Percentiles rank a stretch among this genome's conserved stretches.
phyloP scores from a whole-genome alignment of 1,284 basidiomycete species.

The Cystobasidium pallidum region DNA sequence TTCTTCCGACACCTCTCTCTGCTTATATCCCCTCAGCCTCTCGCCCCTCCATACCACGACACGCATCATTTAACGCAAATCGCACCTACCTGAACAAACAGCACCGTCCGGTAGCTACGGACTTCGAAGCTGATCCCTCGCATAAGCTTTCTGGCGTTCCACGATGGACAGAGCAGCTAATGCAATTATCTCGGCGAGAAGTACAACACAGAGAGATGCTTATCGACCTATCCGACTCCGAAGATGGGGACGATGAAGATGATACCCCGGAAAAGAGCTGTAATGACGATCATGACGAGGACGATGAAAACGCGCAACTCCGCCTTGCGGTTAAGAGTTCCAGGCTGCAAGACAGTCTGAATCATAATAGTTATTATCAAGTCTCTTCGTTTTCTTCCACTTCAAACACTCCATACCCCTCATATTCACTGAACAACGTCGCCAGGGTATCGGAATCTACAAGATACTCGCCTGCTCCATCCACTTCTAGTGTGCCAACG shows the following conservation, averaged over 20 bases:
- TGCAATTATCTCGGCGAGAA: background rate
- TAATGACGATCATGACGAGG: background rate
- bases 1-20: background rate
- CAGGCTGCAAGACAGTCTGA: background rate
- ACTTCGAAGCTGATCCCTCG: slow-evolving; percentile 41
- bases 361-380: slow-evolving; percentile 7
- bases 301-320: background rate
- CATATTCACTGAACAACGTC: background rate
- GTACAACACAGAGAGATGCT: slow-evolving; percentile 1
- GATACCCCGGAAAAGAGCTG: background rate
- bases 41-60: background rate
- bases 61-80: background rate
- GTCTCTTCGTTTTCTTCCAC: background rate
- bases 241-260: slow-evolving; percentile 24
- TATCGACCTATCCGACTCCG: slow-evolving; percentile 42
- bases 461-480: background rate
- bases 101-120: slow-evolving; percentile 36
- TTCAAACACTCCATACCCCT: background rate
- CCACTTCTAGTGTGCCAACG: background rate
- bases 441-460: background rate
- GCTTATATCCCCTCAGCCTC: background rate
- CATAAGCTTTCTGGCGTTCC: slow-evolving; percentile 35
- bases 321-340: background rate
- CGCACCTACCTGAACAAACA: background rate
- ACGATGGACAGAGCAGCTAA: slow-evolving; percentile 24